Conservation (phyloP, 2,329 filamentous ascomycete genomes). For the Didymella exigua region DNA sequence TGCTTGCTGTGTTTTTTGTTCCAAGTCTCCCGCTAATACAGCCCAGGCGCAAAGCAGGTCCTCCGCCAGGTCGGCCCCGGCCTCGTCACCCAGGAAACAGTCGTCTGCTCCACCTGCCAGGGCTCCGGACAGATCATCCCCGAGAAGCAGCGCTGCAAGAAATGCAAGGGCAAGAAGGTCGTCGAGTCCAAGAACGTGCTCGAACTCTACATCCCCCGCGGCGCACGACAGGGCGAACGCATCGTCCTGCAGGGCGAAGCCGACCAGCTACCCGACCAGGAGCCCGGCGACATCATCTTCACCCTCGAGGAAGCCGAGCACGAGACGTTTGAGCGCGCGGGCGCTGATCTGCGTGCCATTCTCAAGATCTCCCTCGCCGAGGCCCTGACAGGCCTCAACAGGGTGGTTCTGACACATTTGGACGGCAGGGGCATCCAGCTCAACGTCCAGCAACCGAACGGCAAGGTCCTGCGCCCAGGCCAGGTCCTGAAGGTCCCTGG, state of each 20-base stretch:
- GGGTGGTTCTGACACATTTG: constrained; percentile 88
- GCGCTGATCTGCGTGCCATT: constrained; percentile 81
- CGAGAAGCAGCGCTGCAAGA: constrained; percentile 98
- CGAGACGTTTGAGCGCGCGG: constrained; percentile 79
- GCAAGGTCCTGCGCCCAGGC: constrained; percentile 80
- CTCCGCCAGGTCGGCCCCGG: constrained; percentile 86
- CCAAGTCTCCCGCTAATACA: constrained; percentile 22
- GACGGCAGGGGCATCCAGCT: constrained; percentile 90
- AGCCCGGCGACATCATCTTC: constrained; percentile 92
- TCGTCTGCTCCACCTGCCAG: constrained; percentile 80
- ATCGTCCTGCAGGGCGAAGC: constrained; percentile 93
- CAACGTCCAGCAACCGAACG: constrained; percentile 69
- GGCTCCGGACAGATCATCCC: constrained; percentile 87
- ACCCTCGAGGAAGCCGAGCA: constrained; percentile 82
- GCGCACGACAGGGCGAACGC: constrained; percentile 77
- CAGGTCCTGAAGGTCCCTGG: constrained; percentile 84
- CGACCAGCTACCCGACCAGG: constrained; percentile 87
- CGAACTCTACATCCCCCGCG: constrained; percentile 93
- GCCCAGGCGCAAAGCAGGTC: constrained; percentile 69
- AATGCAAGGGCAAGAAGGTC: constrained; percentile 93
- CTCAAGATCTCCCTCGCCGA: constrained; percentile 82
- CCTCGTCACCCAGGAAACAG: constrained; percentile 78
- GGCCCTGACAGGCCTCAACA: constrained; percentile 84
- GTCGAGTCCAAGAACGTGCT: constrained; percentile 89
- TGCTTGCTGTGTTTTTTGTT: background rate